A percentile compares a stretch with the other conserved stretches of the same genome.
These are phyloP conservation scores for Termitomyces sp. DNA, from an alignment of 768 basidiomycete genomes.

Conservation along the genomic window DNA sequence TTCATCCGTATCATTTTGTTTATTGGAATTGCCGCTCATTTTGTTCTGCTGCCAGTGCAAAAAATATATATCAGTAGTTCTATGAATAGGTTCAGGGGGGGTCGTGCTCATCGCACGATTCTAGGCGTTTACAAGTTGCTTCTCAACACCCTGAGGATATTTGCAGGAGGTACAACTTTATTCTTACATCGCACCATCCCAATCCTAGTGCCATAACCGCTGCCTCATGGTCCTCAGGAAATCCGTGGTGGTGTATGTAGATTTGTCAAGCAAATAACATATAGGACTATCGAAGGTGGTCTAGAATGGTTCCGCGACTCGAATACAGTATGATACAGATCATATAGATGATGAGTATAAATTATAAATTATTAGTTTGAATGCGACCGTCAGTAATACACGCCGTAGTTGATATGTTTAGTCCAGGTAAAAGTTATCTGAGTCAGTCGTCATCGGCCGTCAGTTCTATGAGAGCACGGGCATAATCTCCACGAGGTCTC, in stretches of 20 bases:
- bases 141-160: neutral
- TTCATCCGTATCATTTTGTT: neutral
- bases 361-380: neutral
- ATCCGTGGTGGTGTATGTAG: neutral
- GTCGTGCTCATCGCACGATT: neutral
- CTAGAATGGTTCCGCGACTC: no score
- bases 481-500: constrained; percentile 24
- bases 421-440: neutral
- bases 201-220: no score
- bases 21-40: neutral
- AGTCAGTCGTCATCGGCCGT: constrained; percentile 12
- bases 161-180: neutral
- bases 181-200: no score
- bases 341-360: neutral
- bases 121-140: neutral
- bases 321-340: neutral
- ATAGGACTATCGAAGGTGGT: neutral
- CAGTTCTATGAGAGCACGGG: constrained; percentile 25
- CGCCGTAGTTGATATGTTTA: neutral
- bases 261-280: no score
- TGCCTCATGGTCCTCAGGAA: no score
- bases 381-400: neutral
- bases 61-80: neutral
- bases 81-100: neutral
- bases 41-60: neutral